phyloP scores from a whole-genome alignment of 2,329 filamentous ascomycete genomes.

The Albifimbria verrucaria region DNA sequence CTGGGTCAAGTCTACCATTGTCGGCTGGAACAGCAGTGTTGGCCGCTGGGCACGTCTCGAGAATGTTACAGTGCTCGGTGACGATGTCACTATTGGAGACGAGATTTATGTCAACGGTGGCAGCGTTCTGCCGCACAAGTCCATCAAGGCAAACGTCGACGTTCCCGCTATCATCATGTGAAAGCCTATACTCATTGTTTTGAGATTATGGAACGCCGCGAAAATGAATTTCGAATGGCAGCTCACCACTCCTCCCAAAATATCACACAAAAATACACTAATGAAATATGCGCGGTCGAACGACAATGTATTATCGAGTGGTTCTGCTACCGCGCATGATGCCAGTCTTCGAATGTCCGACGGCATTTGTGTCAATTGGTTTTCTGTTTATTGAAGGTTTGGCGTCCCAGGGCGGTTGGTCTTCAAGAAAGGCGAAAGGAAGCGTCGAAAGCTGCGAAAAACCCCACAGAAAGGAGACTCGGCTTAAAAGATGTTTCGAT shows the following conservation, averaged over 20 bases:
- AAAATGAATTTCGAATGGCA: background rate
- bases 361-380: background rate
- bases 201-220: too few relatives aligned
- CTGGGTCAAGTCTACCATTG: constrained; percentile 98
- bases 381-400: background rate
- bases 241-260: constrained; percentile 1
- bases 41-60: constrained; percentile 95
- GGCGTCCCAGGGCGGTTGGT: background rate
- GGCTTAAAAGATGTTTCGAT: background rate
- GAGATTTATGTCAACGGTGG: constrained; percentile 99
- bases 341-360: background rate
- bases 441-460: background rate
- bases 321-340: background rate
- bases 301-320: background rate
- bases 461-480: background rate
- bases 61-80: constrained; percentile 96
- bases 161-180: constrained; percentile 68
- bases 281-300: background rate
- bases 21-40: constrained; percentile 96
- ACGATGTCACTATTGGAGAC: constrained; percentile 96
- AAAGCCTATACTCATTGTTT: too few relatives aligned
- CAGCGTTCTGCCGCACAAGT: constrained; percentile 95
- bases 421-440: background rate
- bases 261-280: background rate
- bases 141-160: constrained; percentile 97